Conservation (phyloP, 2,329 filamentous ascomycete species). For the Arthrobotrys musiformis region DNA sequence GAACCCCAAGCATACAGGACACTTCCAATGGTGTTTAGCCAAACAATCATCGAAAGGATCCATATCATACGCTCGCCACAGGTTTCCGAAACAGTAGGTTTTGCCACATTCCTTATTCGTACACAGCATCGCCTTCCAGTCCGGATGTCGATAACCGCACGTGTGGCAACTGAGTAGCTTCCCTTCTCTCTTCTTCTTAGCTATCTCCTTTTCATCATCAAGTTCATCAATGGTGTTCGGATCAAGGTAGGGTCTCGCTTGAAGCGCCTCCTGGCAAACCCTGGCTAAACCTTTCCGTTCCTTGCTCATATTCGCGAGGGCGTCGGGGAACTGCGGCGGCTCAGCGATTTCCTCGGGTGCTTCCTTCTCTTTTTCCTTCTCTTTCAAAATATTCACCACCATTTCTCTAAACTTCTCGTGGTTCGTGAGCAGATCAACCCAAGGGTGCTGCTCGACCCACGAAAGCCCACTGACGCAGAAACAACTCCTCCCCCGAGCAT, state of each 20-base stretch:
- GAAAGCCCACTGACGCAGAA: conserved; percentile 83
- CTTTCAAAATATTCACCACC: conserved; percentile 78
- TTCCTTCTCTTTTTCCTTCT: conserved; percentile 67
- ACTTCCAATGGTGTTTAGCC: conserved; percentile 83
- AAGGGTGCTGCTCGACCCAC: conserved; percentile 94
- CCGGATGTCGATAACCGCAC: conserved; percentile 80
- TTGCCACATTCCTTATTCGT: conserved; percentile 75
- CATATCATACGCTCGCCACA: conserved; percentile 91
- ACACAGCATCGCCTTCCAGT: conserved; percentile 86
- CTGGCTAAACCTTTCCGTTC: conserved; percentile 85
- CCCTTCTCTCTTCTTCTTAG: conserved; percentile 66
- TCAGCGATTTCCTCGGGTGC: conserved; percentile 64
- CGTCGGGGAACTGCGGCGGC: conserved; percentile 77
- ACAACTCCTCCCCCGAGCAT: conserved; percentile 95
- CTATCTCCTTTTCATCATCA: conserved; percentile 63
- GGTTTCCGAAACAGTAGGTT: conserved; percentile 89
- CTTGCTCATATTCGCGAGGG: conserved; percentile 70
- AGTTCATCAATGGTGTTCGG: conserved; percentile 68
- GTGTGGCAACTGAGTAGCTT: conserved; percentile 78
- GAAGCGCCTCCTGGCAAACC: conserved; percentile 91
- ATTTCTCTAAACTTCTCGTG: conserved; percentile 86
- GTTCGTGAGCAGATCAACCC: conserved; percentile 78
- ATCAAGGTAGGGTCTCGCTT: conserved; percentile 74
- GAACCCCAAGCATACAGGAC: conserved; percentile 83
- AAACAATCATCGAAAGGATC: conserved; percentile 80